Base-by-base conservation (phyloP, 2,329 filamentous ascomycete species). In the Trichophyton simii region DNA sequence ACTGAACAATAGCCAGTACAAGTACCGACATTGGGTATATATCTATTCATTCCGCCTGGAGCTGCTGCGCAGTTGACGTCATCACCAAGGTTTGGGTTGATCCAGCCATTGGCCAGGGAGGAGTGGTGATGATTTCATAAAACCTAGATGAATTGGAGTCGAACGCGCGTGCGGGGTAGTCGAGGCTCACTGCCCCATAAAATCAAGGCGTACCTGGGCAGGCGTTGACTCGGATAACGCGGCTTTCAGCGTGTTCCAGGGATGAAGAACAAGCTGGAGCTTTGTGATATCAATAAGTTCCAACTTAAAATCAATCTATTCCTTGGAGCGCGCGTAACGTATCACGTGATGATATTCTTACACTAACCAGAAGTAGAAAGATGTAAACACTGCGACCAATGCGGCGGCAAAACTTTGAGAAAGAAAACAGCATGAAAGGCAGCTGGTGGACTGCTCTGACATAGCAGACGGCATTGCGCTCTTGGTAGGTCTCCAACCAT, bases 331-430 rank as follows among this genome's bases (percentile, higher is more conserved):
- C 7, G 20, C 13, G 25, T 3, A 13, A 20, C 13, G 8, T 7
- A 20, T 55, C 52, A 55, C 52, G 52, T 55, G 52, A 9, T 36
- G 3, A 18, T 1, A 36, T 1, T 36, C 5, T 7, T 11, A 11
- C 15, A 42, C 18, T 60, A 58, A 42, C 61, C 48, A 15, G 15
- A 60, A 62, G 28, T n/a, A 38, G 61, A 34, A 60, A 62, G 3
- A 57, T 60, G 50, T 55, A 57, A 62, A 62, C 50, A 62, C 18
- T 55, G 25, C 25, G 20, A 25, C 3, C 2, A 6, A 28, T 7
- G 15, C 18, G 22, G 28, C n/a, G 28, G 52, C 13, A 13, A 36
- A 8, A 31, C 25, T 31, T 8, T 34, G 8, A 13, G 15, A n/a
- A 28, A 55, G n/a, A 36, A 54, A 13, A 52, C 20, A 28, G 46